Evolutionary conservation across 768 basidiomycete species (phyloP).

Genomic region (Calocera viscosa): DNA sequence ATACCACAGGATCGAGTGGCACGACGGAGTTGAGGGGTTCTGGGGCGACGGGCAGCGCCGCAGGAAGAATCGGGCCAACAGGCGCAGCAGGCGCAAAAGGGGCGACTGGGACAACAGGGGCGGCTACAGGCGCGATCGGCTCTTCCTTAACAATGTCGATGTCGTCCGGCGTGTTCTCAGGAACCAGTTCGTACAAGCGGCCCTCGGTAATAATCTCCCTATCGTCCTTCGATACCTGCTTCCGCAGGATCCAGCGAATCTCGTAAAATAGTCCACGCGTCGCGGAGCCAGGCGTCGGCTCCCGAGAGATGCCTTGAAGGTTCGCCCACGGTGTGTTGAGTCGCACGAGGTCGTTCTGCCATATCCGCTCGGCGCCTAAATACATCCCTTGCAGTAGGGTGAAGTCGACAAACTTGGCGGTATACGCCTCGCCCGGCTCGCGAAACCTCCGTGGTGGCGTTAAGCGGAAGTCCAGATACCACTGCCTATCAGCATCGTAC

Average conservation of each 20-base stretch:
- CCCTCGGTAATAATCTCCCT: slow-evolving; percentile 1
- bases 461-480: not conserved
- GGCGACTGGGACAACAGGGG: not conserved
- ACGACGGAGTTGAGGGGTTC: too few relatives aligned
- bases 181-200: not conserved
- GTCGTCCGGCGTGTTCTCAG: not conserved
- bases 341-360: slow-evolving; percentile 8
- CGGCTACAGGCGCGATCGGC: not conserved
- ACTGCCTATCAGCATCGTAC: not conserved
- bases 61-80: not conserved
- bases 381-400: slow-evolving; percentile 4
- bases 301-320: not conserved
- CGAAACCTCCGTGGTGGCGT: not conserved
- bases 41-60: too few relatives aligned
- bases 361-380: not conserved
- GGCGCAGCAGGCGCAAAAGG: not conserved
- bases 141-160: not conserved
- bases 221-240: not conserved
- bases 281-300: not conserved
- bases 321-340: slow-evolving; percentile 5
- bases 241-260: slow-evolving; percentile 1
- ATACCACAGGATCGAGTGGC: too few relatives aligned
- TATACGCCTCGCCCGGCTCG: not conserved
- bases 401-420: not conserved
- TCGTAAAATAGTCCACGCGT: not conserved